Evolutionary conservation across 2,329 filamentous ascomycete species (phyloP).

Genomic region (Elsinoe australis): DNA sequence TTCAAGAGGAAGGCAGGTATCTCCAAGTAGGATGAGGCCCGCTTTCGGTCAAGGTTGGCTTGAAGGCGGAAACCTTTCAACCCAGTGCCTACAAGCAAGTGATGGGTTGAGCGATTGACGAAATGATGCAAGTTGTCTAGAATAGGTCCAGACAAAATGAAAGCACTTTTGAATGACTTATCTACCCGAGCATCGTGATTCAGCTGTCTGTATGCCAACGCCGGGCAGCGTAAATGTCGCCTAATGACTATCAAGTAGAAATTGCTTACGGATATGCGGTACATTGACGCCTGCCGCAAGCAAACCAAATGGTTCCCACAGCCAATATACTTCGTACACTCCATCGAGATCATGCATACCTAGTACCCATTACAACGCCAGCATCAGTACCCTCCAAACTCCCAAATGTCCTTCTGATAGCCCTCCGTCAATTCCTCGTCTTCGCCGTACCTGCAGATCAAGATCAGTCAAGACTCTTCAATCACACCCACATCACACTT

Average conservation of each 20-base stretch:
- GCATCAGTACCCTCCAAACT: slow-evolving; percentile 29
- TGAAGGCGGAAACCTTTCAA: slow-evolving; percentile 13
- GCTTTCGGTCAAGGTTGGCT: slow-evolving; percentile 15
- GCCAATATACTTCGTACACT: no score
- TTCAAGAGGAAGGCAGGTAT: slow-evolving; percentile 72
- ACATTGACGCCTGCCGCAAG: no score
- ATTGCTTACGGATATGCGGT: no score
- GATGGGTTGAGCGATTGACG: not conserved
- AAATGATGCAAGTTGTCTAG: slow-evolving; percentile 8
- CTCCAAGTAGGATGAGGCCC: slow-evolving; percentile 19
- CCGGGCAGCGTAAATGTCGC: no score
- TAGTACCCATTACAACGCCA: no score
- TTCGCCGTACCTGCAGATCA: slow-evolving; percentile 54
- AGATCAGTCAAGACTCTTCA: slow-evolving; percentile 15
- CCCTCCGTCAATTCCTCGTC: slow-evolving; percentile 76
- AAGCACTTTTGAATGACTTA: no score
- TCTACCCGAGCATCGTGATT: no score
- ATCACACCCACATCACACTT: not conserved
- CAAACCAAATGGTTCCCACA: no score
- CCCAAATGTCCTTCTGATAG: slow-evolving; percentile 80
- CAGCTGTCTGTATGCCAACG: no score
- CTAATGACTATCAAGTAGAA: no score
- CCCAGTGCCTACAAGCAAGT: no score
- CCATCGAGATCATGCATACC: no score
- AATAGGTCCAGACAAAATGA: slow-evolving; percentile 2